Evolutionary conservation across 192 early-diverging fungal species (phyloP).

Genomic region (Podila horticola): DNA sequence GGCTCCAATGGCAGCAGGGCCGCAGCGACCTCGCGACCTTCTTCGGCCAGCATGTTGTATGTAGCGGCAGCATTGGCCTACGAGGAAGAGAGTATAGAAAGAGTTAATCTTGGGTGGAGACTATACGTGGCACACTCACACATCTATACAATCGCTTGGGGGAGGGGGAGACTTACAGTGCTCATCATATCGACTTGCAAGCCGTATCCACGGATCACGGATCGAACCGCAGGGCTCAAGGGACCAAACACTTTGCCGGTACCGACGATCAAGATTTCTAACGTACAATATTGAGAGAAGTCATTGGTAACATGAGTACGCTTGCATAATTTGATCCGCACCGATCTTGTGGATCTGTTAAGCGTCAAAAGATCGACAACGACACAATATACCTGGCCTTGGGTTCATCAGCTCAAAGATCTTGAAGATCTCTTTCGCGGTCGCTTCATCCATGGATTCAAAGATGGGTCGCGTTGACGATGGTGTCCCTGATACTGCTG

Average conservation of each 20-base stretch:
- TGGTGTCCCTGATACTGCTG: neutral
- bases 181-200: conserved; percentile 69
- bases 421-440: conserved; percentile 59
- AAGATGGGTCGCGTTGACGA: conserved; percentile 22
- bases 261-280: conserved; percentile 68
- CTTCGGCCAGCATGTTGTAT: conserved; percentile 67
- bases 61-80: conserved; percentile 68
- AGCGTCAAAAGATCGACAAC: neutral
- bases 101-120: neutral
- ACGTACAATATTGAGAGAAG: neutral
- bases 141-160: neutral
- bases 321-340: neutral
- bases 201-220: conserved; percentile 60
- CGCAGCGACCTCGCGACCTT: conserved; percentile 66
- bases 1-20: conserved; percentile 61
- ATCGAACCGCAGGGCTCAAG: conserved; percentile 56
- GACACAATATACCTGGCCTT: conserved; percentile 70
- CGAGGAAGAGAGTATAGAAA: neutral
- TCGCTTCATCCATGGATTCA: conserved; percentile 51
- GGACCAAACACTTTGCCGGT: conserved; percentile 64
- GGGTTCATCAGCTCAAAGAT: conserved; percentile 66
- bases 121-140: neutral
- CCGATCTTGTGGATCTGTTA: neutral
- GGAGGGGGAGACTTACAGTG: conserved; percentile 53
- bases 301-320: neutral